These are phyloP conservation scores for Balakata baccata DNA, from an alignment of 345 rosid species.

Conservation along the genomic window DNA sequence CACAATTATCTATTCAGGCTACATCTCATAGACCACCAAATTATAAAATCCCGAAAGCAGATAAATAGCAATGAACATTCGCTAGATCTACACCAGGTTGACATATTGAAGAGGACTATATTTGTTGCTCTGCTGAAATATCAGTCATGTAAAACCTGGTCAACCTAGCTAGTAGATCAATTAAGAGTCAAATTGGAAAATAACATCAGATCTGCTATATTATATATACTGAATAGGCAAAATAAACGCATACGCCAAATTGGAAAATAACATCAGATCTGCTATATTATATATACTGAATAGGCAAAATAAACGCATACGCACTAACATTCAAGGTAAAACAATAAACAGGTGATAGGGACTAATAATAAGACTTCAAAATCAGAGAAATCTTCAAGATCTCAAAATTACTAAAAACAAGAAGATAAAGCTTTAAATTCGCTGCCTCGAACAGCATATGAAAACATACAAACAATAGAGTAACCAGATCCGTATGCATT, in stretches of 20 bases:
- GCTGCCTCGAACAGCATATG: neutral
- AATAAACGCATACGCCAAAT: neutral
- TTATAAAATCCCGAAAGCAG: neutral
- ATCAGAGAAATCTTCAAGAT: neutral
- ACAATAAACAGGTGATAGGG: neutral
- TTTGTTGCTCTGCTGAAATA: neutral
- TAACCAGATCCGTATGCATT: constrained; percentile 13
- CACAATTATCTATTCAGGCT: no score
- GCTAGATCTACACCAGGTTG: constrained; percentile 3
- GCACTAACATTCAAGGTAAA: neutral
- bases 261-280: constrained; percentile 14
- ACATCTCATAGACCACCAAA: neutral
- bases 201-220: constrained; percentile 9
- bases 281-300: neutral
- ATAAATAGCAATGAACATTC: neutral
- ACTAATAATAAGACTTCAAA: neutral
- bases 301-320: neutral
- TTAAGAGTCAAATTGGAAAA: neutral
- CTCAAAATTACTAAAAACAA: neutral
- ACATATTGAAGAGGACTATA: neutral
- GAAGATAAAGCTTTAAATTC: neutral
- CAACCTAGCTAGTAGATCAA: neutral
- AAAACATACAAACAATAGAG: neutral
- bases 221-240: neutral
- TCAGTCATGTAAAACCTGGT: neutral